Conservation (phyloP, 2,329 filamentous ascomycete species). For the Aspergillus japonicus region DNA sequence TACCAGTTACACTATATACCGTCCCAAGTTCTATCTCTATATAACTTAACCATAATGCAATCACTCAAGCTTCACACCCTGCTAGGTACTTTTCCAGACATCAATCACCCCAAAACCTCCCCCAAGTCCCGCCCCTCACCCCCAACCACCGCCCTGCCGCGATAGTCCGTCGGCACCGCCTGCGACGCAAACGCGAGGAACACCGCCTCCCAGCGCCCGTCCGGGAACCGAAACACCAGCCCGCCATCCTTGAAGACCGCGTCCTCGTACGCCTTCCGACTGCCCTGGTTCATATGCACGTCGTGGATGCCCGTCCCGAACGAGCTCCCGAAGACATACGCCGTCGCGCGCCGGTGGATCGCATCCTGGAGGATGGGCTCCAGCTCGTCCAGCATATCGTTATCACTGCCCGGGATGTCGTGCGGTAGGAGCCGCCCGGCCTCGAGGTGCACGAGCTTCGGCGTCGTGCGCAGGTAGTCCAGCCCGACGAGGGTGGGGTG, state of each 20-base stretch:
- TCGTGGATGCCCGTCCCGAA: conserved; percentile 18
- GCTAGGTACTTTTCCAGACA: too few relatives aligned
- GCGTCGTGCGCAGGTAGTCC: conserved; percentile 18
- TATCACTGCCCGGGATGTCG: conserved; percentile 18
- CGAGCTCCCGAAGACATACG: conserved; percentile 17
- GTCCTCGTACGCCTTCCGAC: conserved; percentile 13
- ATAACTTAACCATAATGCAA: too few relatives aligned
- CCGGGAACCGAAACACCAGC: conserved; percentile 14
- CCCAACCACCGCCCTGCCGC: not conserved
- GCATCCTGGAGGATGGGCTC: conserved; percentile 14
- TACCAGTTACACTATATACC: too few relatives aligned
- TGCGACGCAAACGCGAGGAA: conserved; percentile 23
- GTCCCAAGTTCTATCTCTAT: too few relatives aligned
- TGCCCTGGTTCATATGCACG: conserved; percentile 26
- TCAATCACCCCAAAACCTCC: not conserved
- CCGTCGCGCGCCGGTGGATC: conserved; percentile 10
- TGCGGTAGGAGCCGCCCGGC: conserved; percentile 20
- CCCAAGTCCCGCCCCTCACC: not conserved
- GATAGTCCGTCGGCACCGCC: conserved; percentile 16
- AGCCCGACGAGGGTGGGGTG: conserved; percentile 2
- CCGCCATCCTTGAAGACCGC: conserved; percentile 20
- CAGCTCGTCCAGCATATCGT: conserved; percentile 37
- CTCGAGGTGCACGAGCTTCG: conserved; percentile 11
- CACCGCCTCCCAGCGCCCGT: conserved; percentile 14
- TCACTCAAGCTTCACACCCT: too few relatives aligned